phyloP scores from a whole-genome alignment of 225 moss, liverwort and hornwort species.

The Pleurozium schreberi region DNA sequence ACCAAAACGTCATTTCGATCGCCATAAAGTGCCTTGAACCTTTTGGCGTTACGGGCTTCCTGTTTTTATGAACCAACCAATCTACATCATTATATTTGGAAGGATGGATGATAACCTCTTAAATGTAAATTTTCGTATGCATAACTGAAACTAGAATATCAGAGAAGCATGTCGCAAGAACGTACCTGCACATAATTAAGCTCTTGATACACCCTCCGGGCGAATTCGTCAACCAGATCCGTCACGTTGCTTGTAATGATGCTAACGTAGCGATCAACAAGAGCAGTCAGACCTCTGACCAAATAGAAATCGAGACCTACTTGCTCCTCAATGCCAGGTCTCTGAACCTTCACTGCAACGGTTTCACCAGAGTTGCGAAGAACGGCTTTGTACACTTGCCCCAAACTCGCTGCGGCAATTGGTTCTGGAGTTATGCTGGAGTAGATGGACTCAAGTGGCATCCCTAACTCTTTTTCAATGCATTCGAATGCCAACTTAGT shows the following conservation, averaged over 20 bases:
- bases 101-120: background rate
- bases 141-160: background rate
- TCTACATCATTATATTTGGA: background rate
- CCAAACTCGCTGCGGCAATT: slow-evolving; percentile 89
- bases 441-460: slow-evolving; percentile 59
- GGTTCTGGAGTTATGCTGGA: slow-evolving; percentile 73
- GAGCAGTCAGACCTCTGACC: slow-evolving; percentile 58
- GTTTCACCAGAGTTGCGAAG: slow-evolving; percentile 61
- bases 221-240: slow-evolving; percentile 53
- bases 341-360: slow-evolving; percentile 94
- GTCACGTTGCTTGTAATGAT: slow-evolving; percentile 72
- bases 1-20: slow-evolving; percentile 69
- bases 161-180: background rate
- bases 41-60: slow-evolving; percentile 85
- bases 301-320: slow-evolving; percentile 92
- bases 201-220: slow-evolving; percentile 90
- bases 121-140: background rate
- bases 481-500: slow-evolving; percentile 68
- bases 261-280: slow-evolving; percentile 71
- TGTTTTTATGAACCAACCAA: slow-evolving; percentile 8
- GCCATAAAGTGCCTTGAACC: slow-evolving; percentile 81
- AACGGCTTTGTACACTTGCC: slow-evolving; percentile 90
- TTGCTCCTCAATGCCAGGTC: slow-evolving; percentile 74
- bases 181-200: slow-evolving; percentile 78
- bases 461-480: slow-evolving; percentile 69